Evolutionary conservation across 768 basidiomycete genomes (phyloP), one percentile per base, ranked within the genome.

Genomic region (Mycena leptocephala): DNA sequence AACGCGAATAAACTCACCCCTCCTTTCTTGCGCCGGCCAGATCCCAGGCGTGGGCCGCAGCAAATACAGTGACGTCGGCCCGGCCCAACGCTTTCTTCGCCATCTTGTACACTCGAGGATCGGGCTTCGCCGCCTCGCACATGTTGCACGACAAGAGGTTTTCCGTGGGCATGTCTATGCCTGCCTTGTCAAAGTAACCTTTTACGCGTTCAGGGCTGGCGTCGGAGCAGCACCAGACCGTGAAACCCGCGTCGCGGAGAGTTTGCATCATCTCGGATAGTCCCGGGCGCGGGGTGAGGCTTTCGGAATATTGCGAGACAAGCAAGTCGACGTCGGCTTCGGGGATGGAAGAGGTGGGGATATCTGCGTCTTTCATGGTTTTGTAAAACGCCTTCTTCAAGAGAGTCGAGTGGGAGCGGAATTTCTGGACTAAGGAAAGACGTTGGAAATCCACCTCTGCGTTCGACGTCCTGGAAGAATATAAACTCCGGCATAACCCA

Each of bases 161-260:
- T 16, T 59, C 56, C 24, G 33, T n/a, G 11, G 68, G 68, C 68
- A 70, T 59, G 20, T 59, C 56, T 13, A 70, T 61, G 3, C 58
- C 68, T 20, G 32, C 43, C 32, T 70, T 61, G 13, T 39, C 67
- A 11, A 61, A 70, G 18, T 61, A 70, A 13, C 39, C 41, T 22
- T n/a, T 20, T 11, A 70, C 56, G n/a, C 68, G 58, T 28, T 70
- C 68, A 20, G 68, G 68, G 58, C 28, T 69, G 28, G 41, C 68
- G 68, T 70, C 68, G 7, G 68, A 69, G 68, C 68, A 70, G 58
- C 68, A 69, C 37, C 37, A 59, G 39, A 69, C 56, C 4, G 67
- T 70, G 43, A 70, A 70, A 0, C 56, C 58, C 9, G 3, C 68
- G 56, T n/a, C 43, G 24, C 69, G 58, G 33, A 70, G 69, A 22